phyloP scores from a whole-genome alignment of 371 early-diverging fungal genomes.

The Rozella allomycis region DNA sequence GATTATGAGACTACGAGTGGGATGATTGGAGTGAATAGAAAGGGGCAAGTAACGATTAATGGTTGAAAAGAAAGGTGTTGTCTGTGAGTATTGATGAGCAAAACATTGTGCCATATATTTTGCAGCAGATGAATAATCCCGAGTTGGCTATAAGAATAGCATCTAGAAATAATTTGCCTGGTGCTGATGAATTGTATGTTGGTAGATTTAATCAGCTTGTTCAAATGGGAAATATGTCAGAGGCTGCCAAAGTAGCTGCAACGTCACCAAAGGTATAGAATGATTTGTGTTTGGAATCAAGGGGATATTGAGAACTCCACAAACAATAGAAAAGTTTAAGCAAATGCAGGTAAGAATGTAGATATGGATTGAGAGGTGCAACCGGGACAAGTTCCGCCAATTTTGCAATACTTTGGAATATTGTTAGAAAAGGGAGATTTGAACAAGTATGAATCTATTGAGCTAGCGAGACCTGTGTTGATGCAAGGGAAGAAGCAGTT shows the following conservation, averaged over 20 bases:
- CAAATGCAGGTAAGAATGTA: conserved; percentile 53
- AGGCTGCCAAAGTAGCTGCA: conserved; percentile 90
- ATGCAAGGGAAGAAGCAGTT: conserved; percentile 75
- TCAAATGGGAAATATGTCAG: conserved; percentile 46
- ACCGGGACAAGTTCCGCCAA: conserved; percentile 69
- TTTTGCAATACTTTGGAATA: conserved; percentile 88
- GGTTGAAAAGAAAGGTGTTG: conserved; percentile 36
- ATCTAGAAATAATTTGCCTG: conserved; percentile 69
- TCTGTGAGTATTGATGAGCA: conserved; percentile 74
- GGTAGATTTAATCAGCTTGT: conserved; percentile 68
- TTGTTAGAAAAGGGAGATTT: conserved; percentile 82
- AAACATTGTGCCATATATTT: conserved; percentile 67
- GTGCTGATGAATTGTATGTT: conserved; percentile 76
- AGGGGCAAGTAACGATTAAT: conserved; percentile 50
- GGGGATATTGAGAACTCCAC: conserved; percentile 81
- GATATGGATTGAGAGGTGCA: too few relatives aligned
- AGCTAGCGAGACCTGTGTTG: conserved; percentile 76
- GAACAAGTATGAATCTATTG: conserved; percentile 80
- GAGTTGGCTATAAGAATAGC: conserved; percentile 79
- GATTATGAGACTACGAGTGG: conserved; percentile 64
- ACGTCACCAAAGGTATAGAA: conserved; percentile 55
- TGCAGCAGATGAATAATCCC: conserved; percentile 52
- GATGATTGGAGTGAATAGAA: conserved; percentile 82
- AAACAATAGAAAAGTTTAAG: conserved; percentile 84
- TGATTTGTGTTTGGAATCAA: conserved; percentile 4